A percentile compares a stretch with the other conserved stretches of the same genome.
phyloP scores from a whole-genome alignment of 2,329 filamentous ascomycete genomes.

The Polychaeton citri region DNA sequence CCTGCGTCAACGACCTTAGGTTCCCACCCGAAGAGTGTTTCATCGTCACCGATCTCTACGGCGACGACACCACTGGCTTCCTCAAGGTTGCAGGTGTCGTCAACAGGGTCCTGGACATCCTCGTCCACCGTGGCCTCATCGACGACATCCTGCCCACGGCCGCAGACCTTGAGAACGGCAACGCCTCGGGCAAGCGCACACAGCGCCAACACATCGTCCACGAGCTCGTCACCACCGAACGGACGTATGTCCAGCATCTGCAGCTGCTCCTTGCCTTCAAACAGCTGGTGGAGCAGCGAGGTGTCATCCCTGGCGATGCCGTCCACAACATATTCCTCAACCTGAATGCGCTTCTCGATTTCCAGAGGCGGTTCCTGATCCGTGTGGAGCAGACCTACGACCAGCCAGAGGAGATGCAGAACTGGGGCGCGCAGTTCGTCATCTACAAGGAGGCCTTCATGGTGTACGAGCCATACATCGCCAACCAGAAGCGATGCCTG shows the following conservation, averaged over 20 bases:
- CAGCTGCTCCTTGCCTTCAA: constrained; percentile 90
- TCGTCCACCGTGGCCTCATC: constrained; percentile 65
- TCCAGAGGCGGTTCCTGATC: constrained; percentile 88
- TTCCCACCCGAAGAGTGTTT: constrained; percentile 76
- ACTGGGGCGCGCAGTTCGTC: constrained; percentile 89
- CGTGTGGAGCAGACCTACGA: constrained; percentile 92
- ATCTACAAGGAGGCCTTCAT: constrained; percentile 75
- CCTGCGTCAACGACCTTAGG: constrained; percentile 69
- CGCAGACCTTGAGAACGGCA: constrained; percentile 39
- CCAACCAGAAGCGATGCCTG: constrained; percentile 86
- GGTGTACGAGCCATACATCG: constrained; percentile 94
- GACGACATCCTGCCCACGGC: constrained; percentile 40
- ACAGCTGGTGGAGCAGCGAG: constrained; percentile 75
- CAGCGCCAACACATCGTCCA: constrained; percentile 80
- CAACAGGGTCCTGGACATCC: constrained; percentile 78
- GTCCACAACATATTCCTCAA: constrained; percentile 95
- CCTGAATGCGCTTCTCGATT: constrained; percentile 86
- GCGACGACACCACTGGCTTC: constrained; percentile 91
- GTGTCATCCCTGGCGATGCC: constrained; percentile 74
- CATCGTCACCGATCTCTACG: constrained; percentile 80
- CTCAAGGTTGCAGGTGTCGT: constrained; percentile 93
- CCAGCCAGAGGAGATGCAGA: constrained; percentile 59
- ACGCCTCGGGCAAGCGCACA: constrained; percentile 39
- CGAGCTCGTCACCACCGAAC: constrained; percentile 86
- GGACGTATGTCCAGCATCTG: constrained; percentile 94